These are phyloP conservation scores for Debaryomyces nepalensis DNA, from an alignment of 1,139 yeast genomes.

Conservation along the genomic window DNA sequence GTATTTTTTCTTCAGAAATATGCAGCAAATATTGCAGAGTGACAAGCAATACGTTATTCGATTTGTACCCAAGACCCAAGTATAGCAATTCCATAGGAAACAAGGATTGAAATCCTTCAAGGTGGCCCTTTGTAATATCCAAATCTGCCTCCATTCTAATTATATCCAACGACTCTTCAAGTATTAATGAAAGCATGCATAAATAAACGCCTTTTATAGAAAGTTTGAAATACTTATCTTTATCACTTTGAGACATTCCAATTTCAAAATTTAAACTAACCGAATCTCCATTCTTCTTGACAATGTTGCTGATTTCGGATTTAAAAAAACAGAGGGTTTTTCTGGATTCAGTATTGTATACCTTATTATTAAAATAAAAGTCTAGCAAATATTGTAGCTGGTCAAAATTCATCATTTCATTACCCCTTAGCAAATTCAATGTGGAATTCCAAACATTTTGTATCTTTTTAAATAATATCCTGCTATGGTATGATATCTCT, in stretches of 20 bases:
- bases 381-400: conserved; percentile 42
- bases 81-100: conserved; percentile 33
- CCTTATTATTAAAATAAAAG: conserved; percentile 31
- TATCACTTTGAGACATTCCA: conserved; percentile 16
- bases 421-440: conserved; percentile 27
- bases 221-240: conserved; percentile 20
- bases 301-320: conserved; percentile 28
- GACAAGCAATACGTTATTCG: conserved; percentile 20
- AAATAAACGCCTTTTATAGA: conserved; percentile 34
- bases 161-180: conserved; percentile 37
- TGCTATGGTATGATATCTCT: background rate
- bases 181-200: conserved; percentile 36
- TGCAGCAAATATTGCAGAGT: conserved; percentile 24
- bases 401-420: conserved; percentile 27
- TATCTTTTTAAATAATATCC: conserved; percentile 14
- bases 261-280: conserved; percentile 19
- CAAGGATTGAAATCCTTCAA: conserved; percentile 23
- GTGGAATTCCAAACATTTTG: conserved; percentile 37
- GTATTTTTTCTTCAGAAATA: conserved; percentile 8
- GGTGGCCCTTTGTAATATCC: conserved; percentile 18
- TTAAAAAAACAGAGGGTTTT: conserved; percentile 33
- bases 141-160: conserved; percentile 24
- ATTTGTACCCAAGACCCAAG: conserved; percentile 24
- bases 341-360: conserved; percentile 25
- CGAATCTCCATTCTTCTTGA: conserved; percentile 24